Evolutionary conservation across 78 protist species (phyloP), one percentile per base, ranked within the genome.

Genomic region (Cavenderia fasciculata): DNA sequence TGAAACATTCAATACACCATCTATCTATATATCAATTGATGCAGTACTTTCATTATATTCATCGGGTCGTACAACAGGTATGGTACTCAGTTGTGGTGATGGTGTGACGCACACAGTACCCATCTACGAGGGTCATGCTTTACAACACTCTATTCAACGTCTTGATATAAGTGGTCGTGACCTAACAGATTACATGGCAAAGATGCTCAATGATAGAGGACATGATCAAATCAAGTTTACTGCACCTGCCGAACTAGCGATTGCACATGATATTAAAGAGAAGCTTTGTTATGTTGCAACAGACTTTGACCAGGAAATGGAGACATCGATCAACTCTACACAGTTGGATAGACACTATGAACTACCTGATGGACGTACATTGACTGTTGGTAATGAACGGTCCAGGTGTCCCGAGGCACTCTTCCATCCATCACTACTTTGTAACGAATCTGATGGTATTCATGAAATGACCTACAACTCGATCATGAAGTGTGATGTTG

Each of bases 41-140:
- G 97, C 98, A 31, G 99, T 97, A 8, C 95, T 97, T 2, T 70
- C 98, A 12, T 90, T 97, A 19, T 95, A 94, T 86, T 98, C 97
- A 10, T 76, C 92, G 6, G 99, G 97, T 23, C 79, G 94, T 14
- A 92, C 95, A 41, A 92, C 98, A 36, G 98, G 99, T 33, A 63
- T 95, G 43, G 99, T 98, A 23, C 23, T 98, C 52, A 98, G 97
- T 77, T 87, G 96, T 54, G 98, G 99, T n/a, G 99, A 96, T 49
- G 99, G 99, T 71, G 97, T 93, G 29, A 40, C 99, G 16, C 96
- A 96, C 84, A 69, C 96, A 18, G 98, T 97, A 92, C 99, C 99
- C 10, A 71, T 98, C 49, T 95, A 46, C 56, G 97, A 96, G 23
- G 97, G 97, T 36, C 94, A 74, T 65, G 59, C 85, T 1, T 2